phyloP scores from a whole-genome alignment of 2,329 filamentous ascomycete genomes.

The Tolypocladium ovalisporum region DNA sequence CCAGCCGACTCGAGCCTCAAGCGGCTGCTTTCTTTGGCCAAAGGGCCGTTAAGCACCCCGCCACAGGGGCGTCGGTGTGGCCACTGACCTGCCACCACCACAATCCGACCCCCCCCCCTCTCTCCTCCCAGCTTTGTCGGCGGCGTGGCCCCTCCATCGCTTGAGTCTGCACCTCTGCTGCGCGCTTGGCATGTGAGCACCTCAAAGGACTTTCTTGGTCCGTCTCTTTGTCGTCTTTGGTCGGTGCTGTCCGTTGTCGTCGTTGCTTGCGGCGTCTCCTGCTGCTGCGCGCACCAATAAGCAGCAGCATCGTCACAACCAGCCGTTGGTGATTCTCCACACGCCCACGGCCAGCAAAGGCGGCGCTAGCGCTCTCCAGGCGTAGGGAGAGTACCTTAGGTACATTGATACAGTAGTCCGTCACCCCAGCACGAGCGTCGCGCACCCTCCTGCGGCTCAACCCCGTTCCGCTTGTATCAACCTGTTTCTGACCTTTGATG shows the following conservation, averaged over 20 bases:
- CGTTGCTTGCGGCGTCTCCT: background rate
- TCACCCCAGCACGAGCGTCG: background rate
- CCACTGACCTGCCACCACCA: background rate
- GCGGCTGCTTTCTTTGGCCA: background rate
- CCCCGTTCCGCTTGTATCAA: slow-evolving; percentile 1
- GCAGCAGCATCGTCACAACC: background rate
- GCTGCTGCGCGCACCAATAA: background rate
- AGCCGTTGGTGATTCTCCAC: background rate
- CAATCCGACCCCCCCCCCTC: too few species aligned
- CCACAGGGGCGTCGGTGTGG: background rate
- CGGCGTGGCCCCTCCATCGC: background rate
- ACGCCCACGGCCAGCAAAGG: background rate
- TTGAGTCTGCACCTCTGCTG: background rate
- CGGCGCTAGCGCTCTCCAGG: background rate
- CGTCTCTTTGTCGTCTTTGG: background rate
- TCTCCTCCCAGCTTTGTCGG: background rate
- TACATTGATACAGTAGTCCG: background rate
- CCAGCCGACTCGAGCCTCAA: background rate
- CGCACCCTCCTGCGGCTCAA: slow-evolving; percentile 1
- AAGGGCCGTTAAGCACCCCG: background rate
- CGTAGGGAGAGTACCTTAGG: background rate
- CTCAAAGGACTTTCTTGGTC: background rate
- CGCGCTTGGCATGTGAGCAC: background rate
- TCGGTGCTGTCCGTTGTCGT: background rate
- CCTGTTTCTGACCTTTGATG: slow-evolving; percentile 4